Evolutionary conservation across 2,329 filamentous ascomycete genomes (phyloP).

Genomic region (Fusarium sp.): DNA sequence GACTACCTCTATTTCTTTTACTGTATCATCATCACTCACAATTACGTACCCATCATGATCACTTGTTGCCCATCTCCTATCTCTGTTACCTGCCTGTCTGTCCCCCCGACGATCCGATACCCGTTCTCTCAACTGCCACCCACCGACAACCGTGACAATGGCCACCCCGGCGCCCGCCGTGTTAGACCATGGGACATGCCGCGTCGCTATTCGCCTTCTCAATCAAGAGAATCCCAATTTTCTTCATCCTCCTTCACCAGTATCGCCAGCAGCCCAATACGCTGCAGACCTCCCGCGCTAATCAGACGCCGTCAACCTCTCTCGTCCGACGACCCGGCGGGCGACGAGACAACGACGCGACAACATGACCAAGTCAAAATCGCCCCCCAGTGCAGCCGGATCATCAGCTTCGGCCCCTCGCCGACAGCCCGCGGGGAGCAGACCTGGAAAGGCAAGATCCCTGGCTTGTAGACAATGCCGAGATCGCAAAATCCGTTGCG

Average conservation of each 20-base stretch:
- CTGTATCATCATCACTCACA: too few species aligned
- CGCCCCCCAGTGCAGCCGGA: conserved; percentile 17
- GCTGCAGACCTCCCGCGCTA: neutral
- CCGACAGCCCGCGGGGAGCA: conserved; percentile 23
- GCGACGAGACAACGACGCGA: conserved; percentile 10
- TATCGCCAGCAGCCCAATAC: neutral
- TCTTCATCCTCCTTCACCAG: neutral
- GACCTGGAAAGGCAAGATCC: conserved; percentile 42
- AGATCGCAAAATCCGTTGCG: conserved; percentile 45
- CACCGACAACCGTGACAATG: conserved; percentile 36
- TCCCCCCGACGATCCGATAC: conserved; percentile 25
- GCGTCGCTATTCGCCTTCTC: conserved; percentile 3
- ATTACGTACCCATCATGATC: too few species aligned
- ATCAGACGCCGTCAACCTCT: conserved; percentile 1
- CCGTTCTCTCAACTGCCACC: conserved; percentile 13
- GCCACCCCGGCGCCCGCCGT: conserved; percentile 41
- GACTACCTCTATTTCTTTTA: too few species aligned
- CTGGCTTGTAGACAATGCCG: conserved; percentile 44
- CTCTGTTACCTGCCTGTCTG: too few species aligned
- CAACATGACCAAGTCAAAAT: conserved; percentile 22
- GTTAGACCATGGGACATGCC: conserved; percentile 10
- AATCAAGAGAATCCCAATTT: conserved; percentile 8
- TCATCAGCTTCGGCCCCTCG: conserved; percentile 37
- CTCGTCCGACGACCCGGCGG: conserved; percentile 1
- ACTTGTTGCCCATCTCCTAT: too few species aligned